A percentile compares a stretch with the other conserved stretches of the same genome.
phyloP scores from a whole-genome alignment of 2,329 filamentous ascomycete species.

The Aspergillus caelatus region DNA sequence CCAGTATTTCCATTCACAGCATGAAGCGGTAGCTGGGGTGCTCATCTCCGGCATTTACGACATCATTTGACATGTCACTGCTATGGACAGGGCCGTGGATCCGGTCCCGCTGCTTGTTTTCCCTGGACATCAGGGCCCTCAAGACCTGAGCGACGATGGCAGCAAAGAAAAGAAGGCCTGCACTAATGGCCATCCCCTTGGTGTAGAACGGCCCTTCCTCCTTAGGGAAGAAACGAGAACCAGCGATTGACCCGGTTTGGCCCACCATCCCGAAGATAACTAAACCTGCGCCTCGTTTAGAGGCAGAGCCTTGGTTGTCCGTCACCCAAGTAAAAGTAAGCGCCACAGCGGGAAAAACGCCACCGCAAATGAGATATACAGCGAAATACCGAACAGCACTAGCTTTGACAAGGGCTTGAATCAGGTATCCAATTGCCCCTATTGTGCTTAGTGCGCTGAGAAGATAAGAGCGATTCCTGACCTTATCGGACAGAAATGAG shows the following conservation, averaged over 20 bases:
- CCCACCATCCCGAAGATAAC: not conserved
- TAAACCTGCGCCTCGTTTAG: not conserved
- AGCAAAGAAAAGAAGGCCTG: not conserved
- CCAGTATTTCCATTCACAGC: too few species aligned
- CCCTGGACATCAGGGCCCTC: not conserved
- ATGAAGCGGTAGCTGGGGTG: too few species aligned
- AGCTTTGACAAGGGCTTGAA: not conserved
- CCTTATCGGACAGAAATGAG: not conserved
- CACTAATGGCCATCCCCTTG: slow-evolving; percentile 1
- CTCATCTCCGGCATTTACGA: too few species aligned
- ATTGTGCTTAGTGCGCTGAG: not conserved
- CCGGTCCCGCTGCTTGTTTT: not conserved
- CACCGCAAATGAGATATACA: not conserved
- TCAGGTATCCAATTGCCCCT: not conserved
- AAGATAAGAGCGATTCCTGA: not conserved
- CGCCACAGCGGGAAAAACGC: not conserved
- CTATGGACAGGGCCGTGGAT: too few species aligned
- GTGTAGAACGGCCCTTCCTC: not conserved
- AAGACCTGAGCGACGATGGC: not conserved
- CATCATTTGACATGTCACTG: too few species aligned
- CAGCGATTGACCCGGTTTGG: not conserved
- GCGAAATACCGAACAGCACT: not conserved
- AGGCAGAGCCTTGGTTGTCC: not conserved
- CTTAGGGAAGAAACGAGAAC: not conserved
- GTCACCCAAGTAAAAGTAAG: not conserved